Evolutionary conservation across 2,329 filamentous ascomycete genomes (phyloP).

Genomic region (Neophaeococcomyces mojaviensis): DNA sequence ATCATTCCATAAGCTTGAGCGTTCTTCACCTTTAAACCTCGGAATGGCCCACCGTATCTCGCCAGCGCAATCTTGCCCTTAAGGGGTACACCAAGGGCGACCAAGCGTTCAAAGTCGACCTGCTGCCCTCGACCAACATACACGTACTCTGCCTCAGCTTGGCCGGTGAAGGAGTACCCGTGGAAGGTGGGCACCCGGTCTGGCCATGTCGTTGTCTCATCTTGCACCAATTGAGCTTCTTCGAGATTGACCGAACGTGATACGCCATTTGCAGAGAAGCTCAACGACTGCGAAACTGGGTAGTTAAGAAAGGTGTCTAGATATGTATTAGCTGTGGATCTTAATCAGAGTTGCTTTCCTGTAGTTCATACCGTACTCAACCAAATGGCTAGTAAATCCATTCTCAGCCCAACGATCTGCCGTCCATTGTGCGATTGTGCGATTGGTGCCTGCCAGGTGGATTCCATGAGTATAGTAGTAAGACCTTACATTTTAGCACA

Average conservation of each 20-base stretch:
- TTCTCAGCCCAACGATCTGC: conserved; percentile 26
- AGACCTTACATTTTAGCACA: conserved; percentile 8
- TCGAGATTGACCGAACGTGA: conserved; percentile 17
- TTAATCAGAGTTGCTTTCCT: background rate
- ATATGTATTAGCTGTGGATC: background rate
- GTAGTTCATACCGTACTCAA: conserved; percentile 20
- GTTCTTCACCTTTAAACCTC: conserved; percentile 43
- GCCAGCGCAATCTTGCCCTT: conserved; percentile 44
- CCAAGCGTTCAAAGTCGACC: conserved; percentile 40
- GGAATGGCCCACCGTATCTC: conserved; percentile 39
- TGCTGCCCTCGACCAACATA: conserved; percentile 37
- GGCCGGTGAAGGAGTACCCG: conserved; percentile 41
- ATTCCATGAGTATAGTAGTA: conserved; percentile 27
- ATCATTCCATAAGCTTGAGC: conserved; percentile 40
- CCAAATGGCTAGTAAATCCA: conserved; percentile 22
- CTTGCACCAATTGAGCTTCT: conserved; percentile 22
- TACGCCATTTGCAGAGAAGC: conserved; percentile 21
- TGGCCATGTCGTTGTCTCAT: conserved; percentile 22
- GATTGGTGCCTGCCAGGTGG: conserved; percentile 27
- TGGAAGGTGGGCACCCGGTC: conserved; percentile 40
- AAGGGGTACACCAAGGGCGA: conserved; percentile 35
- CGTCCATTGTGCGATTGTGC: conserved; percentile 27
- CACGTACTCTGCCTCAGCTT: conserved; percentile 41
- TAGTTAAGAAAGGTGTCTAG: conserved; percentile 25
- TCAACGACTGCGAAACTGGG: conserved; percentile 24